Percentiles rank a stretch among this genome's conserved stretches.
Evolutionary conservation across 1,284 basidiomycete species (phyloP).

Genomic region (Ceratobasidium sp.): DNA sequence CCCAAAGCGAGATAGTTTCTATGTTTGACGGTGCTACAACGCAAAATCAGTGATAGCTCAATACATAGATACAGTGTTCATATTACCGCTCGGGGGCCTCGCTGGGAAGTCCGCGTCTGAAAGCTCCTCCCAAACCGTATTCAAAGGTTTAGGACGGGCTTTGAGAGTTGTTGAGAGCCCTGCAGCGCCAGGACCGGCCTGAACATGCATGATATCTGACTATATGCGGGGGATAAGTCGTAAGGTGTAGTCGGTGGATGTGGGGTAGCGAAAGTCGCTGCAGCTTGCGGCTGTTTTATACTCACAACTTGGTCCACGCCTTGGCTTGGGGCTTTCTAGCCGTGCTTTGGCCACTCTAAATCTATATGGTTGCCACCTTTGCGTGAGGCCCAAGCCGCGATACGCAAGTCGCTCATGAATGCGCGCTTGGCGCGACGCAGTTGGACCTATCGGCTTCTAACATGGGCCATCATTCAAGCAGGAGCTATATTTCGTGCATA

Average conservation of each 20-base stretch:
- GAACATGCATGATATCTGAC: background rate
- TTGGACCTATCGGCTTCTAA: too few species aligned
- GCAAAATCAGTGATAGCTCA: background rate
- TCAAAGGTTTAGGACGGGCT: background rate
- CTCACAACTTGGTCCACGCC: background rate
- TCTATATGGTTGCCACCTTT: background rate
- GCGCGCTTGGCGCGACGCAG: too few species aligned
- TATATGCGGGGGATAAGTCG: background rate
- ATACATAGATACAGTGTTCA: too few species aligned
- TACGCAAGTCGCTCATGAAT: too few species aligned
- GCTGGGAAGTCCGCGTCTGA: conserved; percentile 17
- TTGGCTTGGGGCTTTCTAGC: background rate
- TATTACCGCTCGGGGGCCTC: conserved; percentile 1
- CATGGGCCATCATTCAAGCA: too few species aligned
- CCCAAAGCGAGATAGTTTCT: conserved; percentile 34
- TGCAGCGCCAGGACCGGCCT: background rate
- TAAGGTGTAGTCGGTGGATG: background rate
- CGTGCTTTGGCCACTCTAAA: background rate
- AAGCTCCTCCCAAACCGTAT: conserved; percentile 14
- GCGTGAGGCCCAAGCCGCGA: background rate
- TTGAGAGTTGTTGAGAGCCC: background rate
- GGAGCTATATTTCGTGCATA: background rate
- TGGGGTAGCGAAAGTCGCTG: background rate
- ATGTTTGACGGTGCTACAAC: conserved; percentile 22
- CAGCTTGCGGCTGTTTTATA: background rate